phyloP scores from a whole-genome alignment of 2,329 filamentous ascomycete species.

The Rugonectria rugulosa region DNA sequence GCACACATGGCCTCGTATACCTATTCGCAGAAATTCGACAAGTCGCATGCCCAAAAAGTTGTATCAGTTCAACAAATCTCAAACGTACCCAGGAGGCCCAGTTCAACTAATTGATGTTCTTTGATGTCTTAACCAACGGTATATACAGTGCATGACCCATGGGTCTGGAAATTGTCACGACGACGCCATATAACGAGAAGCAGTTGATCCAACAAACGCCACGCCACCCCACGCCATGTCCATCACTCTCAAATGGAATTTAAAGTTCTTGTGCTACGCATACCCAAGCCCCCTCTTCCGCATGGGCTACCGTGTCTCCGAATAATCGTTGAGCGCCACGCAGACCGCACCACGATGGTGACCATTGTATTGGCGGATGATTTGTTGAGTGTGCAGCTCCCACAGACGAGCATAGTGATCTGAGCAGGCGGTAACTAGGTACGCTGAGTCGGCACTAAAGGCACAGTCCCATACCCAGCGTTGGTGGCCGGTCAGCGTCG shows the following conservation, averaged over 20 bases:
- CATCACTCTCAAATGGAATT: background rate
- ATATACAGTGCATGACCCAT: background rate
- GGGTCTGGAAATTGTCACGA: background rate
- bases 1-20: too few relatives aligned
- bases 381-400: conserved; percentile 86
- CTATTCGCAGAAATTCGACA: too few relatives aligned
- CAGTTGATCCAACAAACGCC: conserved; percentile 29
- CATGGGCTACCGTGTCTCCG: conserved; percentile 56
- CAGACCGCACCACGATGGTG: conserved; percentile 93
- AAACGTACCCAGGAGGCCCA: too few relatives aligned
- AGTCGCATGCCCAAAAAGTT: too few relatives aligned
- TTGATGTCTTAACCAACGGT: too few relatives aligned
- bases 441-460: conserved; percentile 91
- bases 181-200: background rate
- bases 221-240: conserved; percentile 13
- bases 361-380: conserved; percentile 94
- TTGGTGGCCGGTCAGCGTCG: conserved; percentile 88
- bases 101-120: too few relatives aligned
- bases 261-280: background rate
- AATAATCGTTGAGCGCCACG: conserved; percentile 90
- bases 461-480: conserved; percentile 98
- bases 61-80: too few relatives aligned
- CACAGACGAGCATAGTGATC: conserved; percentile 93
- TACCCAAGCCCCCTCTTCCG: background rate
- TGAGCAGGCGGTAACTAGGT: conserved; percentile 90